Percentiles rank a stretch among this genome's conserved stretches.
phyloP scores from a whole-genome alignment of 257 asterid species.

The Solanum verrucosum region DNA sequence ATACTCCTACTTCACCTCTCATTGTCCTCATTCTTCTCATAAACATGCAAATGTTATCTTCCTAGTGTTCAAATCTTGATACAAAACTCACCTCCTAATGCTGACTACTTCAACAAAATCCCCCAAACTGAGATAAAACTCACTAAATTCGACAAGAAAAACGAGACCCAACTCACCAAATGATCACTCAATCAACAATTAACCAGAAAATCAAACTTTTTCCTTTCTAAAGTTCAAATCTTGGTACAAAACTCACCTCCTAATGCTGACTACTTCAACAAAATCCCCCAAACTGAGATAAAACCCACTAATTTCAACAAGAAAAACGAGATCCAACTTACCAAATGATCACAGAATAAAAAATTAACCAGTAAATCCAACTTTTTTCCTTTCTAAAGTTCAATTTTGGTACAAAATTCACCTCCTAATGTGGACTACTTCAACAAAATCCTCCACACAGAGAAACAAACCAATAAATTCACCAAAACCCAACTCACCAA shows the following conservation, averaged over 20 bases:
- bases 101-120: neutral
- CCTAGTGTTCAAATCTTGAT: neutral
- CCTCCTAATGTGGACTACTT: neutral
- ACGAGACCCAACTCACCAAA: neutral
- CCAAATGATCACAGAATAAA: neutral
- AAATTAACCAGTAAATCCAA: neutral
- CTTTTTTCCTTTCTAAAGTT: neutral
- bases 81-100: neutral
- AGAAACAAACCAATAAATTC: neutral
- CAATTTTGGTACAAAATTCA: neutral
- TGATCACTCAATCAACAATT: neutral
- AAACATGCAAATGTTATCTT: constrained; percentile 10
- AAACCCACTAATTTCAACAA: neutral
- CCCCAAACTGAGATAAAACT: neutral
- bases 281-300: neutral
- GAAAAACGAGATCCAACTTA: neutral
- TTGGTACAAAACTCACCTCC: neutral
- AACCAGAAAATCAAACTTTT: neutral
- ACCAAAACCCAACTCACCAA: neutral
- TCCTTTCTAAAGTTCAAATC: neutral
- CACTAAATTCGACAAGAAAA: neutral
- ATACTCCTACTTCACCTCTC: constrained; percentile 34
- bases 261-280: neutral
- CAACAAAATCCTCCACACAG: neutral
- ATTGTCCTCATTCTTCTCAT: constrained; percentile 5